These are phyloP conservation scores for Diaporthe velutina DNA, from an alignment of 2,329 filamentous ascomycete species.

Conservation along the genomic window DNA sequence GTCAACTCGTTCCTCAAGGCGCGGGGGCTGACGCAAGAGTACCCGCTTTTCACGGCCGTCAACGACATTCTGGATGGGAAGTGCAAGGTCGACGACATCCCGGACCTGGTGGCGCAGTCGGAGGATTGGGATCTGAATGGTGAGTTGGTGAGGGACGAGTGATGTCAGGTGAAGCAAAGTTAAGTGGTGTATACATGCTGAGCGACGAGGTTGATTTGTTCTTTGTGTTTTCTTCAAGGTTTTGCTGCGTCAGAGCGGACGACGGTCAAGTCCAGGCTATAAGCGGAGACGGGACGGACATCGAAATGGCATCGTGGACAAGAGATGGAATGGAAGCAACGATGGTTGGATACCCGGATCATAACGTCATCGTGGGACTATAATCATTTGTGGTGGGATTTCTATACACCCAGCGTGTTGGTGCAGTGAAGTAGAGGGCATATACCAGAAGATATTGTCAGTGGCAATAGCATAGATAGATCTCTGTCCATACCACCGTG, in stretches of 20 bases:
- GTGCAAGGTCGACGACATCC: conserved; percentile 84
- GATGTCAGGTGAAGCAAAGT: background rate
- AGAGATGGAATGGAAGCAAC: background rate
- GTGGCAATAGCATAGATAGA: background rate
- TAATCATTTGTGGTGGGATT: background rate
- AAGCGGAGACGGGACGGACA: background rate
- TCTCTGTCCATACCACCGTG: too few species aligned
- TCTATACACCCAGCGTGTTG: background rate
- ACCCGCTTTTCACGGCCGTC: conserved; percentile 93
- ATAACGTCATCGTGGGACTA: background rate
- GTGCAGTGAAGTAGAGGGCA: background rate
- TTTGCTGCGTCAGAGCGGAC: conserved; percentile 5
- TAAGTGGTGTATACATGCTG: background rate
- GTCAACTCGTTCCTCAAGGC: conserved; percentile 90
- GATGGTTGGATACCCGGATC: conserved; percentile 4
- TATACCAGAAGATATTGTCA: background rate
- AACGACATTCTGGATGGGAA: conserved; percentile 84
- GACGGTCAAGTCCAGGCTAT: conserved; percentile 15
- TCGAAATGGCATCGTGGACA: background rate
- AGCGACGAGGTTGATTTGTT: conserved; percentile 24
- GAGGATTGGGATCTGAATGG: conserved; percentile 40
- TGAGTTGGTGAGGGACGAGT: conserved; percentile 26
- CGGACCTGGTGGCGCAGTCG: conserved; percentile 68
- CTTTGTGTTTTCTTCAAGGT: conserved; percentile 21
- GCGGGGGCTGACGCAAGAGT: conserved; percentile 82